Evolutionary conservation across 2,329 filamentous ascomycete genomes (phyloP), one percentile per base, ranked within the genome.

Genomic region (Metarhizium humberi): DNA sequence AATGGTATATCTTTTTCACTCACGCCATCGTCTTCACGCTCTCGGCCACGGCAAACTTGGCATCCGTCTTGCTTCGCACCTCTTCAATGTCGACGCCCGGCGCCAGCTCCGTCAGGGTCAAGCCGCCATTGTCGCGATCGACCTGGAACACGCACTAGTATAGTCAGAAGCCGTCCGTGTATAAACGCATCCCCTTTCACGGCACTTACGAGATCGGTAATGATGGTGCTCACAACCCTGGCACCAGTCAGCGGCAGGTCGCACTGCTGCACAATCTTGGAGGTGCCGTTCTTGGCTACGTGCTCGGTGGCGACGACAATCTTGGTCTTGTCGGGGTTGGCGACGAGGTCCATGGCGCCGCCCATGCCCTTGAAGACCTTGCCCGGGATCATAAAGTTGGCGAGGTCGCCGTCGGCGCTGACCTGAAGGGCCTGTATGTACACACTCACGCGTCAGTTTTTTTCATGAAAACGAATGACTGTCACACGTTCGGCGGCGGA

Each of bases 311-410:
- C 80, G 3, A 88, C 84, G 4, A 88, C 83, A 61, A 88, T 86
- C 75, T 87, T 88, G 60, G 85, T 88, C 63, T 78, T 76, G 61
- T 86, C 82, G 0, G 85, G 85, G 69, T 88, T 87, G 42, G 82
- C 84, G 11, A 88, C 84, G 7, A 88, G 72, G 66, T 88, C 85
- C 85, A 88, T 88, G 18, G 85, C 85, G 32, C 85, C 85, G 58
- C 90, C 90, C 85, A 95, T 94, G 18, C 90, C 90, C 77, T 94
- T 94, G 72, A 91, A 84, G 11, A 90, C 82, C 71, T 92, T 94
- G 29, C 90, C 90, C 0, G 90, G 90, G 59, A 95, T 87, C 86
- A 94, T 94, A 77, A 90, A 95, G 72, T 94, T 94, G 49, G 90
- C 90, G 53, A 95, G 72, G 66, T 95, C 90, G 30, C 90, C 90